Base-by-base conservation (phyloP, 164 flowering plant genomes). In the Warburgia ugandensis region DNA sequence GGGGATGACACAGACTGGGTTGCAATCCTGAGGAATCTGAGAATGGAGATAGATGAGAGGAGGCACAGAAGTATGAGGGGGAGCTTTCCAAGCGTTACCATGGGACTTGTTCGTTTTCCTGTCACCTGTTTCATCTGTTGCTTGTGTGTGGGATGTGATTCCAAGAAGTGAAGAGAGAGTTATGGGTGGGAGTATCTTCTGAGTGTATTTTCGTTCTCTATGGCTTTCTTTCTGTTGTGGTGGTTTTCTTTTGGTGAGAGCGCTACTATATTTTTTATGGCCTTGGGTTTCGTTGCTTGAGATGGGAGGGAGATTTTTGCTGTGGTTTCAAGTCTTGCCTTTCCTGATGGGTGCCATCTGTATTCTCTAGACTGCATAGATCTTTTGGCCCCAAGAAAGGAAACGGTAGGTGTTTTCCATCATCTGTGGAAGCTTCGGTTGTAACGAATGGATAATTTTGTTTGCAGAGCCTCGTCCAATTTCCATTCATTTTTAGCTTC, bases 21-120 rank as follows among this genome's bases (percentile, higher is more conserved):
- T 13, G 76, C 53, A 40, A 85, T 59, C 48, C 65, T 52, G 41
- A 87, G 67, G 59, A 85, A 72, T 52, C 96, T 56, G 48, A 83
- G 30, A 12, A 84, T 48, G 22, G 95, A 80, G 28, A 72, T 43
- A 59, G 60, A 42, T 1, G 79, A 65, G 12, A 87, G 56, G 52
- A 81, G 54, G 65, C 83, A 69, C 22, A 85, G 63, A 20, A 86
- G 74, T 22, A 70, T 7, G 29, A 73, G 69, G 26, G 83, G 71
- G 54, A 77, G 56, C 48, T 74, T 86, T 62, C 54, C n/a, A n/a
- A n/a, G n/a, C n/a, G n/a, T n/a, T n/a, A n/a, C 75, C 47, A 49
- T 61, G 16, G 70, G 69, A 33, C 41, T 67, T 20, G 45, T 39
- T 44, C 50, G 53, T 38, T 25, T 39, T 60, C 41, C 45, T 43